Evolutionary conservation across 768 basidiomycete species (phyloP).

Genomic region (Lentinula boryana): DNA sequence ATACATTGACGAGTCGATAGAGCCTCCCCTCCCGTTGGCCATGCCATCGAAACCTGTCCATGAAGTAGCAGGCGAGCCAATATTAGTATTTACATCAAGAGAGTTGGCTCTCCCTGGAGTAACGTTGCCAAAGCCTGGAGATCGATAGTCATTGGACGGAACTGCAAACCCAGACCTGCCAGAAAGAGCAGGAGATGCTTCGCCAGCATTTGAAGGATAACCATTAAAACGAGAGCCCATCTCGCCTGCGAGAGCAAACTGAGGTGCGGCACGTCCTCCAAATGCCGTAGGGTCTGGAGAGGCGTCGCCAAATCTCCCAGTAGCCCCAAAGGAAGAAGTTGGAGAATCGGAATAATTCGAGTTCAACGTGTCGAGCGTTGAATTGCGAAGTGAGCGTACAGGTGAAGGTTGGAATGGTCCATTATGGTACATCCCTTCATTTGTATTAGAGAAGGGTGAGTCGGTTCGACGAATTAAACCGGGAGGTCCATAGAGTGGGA

Average conservation of each 20-base stretch:
- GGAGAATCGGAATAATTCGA: constrained; percentile 66
- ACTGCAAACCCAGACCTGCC: constrained; percentile 35
- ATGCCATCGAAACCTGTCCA: constrained; percentile 18
- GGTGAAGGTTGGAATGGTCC: constrained; percentile 67
- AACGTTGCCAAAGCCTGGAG: constrained; percentile 23
- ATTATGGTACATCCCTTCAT: constrained; percentile 32
- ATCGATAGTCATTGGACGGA: constrained; percentile 22
- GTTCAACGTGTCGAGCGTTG: constrained; percentile 62
- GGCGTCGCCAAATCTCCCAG: constrained; percentile 51
- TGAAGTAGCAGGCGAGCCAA: constrained; percentile 21
- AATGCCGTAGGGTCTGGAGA: constrained; percentile 67
- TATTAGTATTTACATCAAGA: constrained; percentile 27
- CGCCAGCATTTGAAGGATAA: constrained; percentile 18
- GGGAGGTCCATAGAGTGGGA: constrained; percentile 40
- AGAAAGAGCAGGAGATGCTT: constrained; percentile 19
- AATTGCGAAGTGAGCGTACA: constrained; percentile 48
- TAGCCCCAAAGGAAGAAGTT: constrained; percentile 60
- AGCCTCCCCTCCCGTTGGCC: constrained; percentile 11
- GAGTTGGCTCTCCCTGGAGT: constrained; percentile 23
- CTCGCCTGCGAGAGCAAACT: constrained; percentile 24
- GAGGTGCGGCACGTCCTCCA: constrained; percentile 32
- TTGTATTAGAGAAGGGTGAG: constrained; percentile 35
- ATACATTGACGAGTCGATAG: constrained; percentile 4
- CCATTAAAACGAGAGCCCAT: constrained; percentile 24
- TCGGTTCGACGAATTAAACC: constrained; percentile 45